phyloP scores from a whole-genome alignment of 2,329 filamentous ascomycete species.

The Phoma sp. region DNA sequence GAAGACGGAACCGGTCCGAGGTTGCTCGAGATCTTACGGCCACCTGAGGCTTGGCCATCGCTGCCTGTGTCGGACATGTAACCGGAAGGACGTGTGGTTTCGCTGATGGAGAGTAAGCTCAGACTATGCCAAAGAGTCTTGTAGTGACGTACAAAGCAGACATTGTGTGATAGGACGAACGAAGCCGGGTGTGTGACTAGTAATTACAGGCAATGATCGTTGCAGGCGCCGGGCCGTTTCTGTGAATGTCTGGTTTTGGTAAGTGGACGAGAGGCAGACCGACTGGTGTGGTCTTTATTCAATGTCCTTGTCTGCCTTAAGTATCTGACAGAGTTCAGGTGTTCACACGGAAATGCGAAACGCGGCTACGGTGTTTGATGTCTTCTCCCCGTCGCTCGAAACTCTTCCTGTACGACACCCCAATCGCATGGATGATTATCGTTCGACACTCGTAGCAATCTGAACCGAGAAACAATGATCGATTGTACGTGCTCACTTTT shows the following conservation, averaged over 20 bases:
- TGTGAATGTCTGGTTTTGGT: constrained; percentile 2
- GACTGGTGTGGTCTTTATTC: constrained; percentile 29
- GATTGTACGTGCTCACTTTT: not conserved
- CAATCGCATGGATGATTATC: constrained; percentile 27
- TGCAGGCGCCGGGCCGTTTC: not conserved
- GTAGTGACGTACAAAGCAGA: constrained; percentile 35
- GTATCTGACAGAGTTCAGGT: constrained; percentile 18
- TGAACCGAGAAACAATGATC: constrained; percentile 3
- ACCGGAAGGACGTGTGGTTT: constrained; percentile 37
- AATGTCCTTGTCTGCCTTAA: constrained; percentile 31
- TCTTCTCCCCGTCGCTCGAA: constrained; percentile 19
- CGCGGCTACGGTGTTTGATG: not conserved
- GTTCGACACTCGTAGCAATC: constrained; percentile 32
- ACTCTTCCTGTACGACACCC: constrained; percentile 30
- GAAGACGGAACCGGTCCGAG: constrained; percentile 47
- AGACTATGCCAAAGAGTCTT: not conserved
- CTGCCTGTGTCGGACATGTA: constrained; percentile 49
- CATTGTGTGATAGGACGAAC: constrained; percentile 23
- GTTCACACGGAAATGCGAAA: not conserved
- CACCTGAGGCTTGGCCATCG: constrained; percentile 49
- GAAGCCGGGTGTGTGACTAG: not conserved
- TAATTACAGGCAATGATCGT: constrained; percentile 16
- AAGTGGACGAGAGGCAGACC: constrained; percentile 30
- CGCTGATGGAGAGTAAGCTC: constrained; percentile 24
- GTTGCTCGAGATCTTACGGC: constrained; percentile 43